Base-by-base conservation (phyloP, 2,329 filamentous ascomycete genomes). In the Davidsoniella neocaledoniae region DNA sequence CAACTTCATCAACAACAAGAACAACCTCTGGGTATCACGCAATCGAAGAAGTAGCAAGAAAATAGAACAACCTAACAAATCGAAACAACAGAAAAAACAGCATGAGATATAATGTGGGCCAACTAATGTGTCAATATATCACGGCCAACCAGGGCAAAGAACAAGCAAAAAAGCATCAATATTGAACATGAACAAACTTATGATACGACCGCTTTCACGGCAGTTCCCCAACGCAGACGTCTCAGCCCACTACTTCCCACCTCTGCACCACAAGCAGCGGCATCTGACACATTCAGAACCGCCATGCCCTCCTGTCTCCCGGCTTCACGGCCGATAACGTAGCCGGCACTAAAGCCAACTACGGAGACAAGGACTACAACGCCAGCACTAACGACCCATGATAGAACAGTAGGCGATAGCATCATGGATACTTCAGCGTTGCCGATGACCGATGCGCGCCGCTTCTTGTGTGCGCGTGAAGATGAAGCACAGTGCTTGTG, bases 331-430 rank as follows among this genome's bases (percentile, higher is more conserved):
- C 79, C 79, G 53, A 81, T 77, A 21, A 81, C 77, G 57, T 81
- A 81, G 9, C 79, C 79, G 7, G 79, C 79, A 2, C 79, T 77
- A 56, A 83, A 83, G 2, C 78, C 78, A 33, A 83, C 77, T 1
- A 81, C 79, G 6, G 75, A 79, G 2, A 83, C 74, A 9, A 83
- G 67, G 7, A 83, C 77, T 1, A 83, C 74, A 1, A 82, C 78
- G 16, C 79, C 78, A 6, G 79, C 78, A 51, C 74, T 77, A 49
- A 82, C 70, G 5, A 79, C 75, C 75, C 77, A 81, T 0, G 77
- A 77, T 46, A 81, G 60, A 6, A 80, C 62, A 1, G 77, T 79
- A 33, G 77, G 76, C 46, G 71, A 77, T 48, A 80, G 68, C 29
- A 33, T 33, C 36, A 71, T 58, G 2, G 67, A 58, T 6, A 62